A percentile compares a stretch with the other conserved stretches of the same genome.
Conservation (phyloP, 768 basidiomycete species). For the Xanthoconium purpureum region DNA sequence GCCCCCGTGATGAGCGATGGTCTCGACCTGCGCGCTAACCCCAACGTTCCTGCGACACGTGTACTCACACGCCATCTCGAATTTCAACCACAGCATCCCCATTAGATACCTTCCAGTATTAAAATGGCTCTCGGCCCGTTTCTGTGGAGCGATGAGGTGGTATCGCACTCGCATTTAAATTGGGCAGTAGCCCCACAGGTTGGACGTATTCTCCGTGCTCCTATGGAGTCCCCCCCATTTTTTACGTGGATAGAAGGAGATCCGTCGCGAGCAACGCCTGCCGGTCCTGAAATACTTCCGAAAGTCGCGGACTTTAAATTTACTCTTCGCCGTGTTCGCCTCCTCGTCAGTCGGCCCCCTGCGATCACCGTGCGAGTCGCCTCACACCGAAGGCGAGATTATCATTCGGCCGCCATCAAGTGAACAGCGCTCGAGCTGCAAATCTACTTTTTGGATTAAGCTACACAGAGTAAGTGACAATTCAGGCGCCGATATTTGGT, state of each 20-base stretch:
- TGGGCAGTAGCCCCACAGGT: neutral
- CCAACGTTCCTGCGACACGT: constrained; percentile 31
- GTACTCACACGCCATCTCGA: constrained; percentile 32
- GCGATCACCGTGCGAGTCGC: constrained; percentile 15
- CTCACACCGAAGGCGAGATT: constrained; percentile 3
- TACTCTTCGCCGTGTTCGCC: neutral
- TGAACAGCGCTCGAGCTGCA: constrained; percentile 8
- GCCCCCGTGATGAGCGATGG: neutral
- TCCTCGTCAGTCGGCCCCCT: neutral
- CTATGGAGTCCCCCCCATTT: neutral
- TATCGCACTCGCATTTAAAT: constrained; percentile 2
- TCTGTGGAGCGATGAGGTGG: constrained; percentile 13
- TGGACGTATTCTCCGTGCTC: constrained; percentile 5
- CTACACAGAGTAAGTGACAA: neutral
- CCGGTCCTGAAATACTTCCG: constrained; percentile 22
- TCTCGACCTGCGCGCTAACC: constrained; percentile 26
- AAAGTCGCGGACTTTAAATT: constrained; percentile 27
- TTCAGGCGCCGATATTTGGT: too few species aligned
- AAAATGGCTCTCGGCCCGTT: constrained; percentile 6
- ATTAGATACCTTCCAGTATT: constrained; percentile 7
- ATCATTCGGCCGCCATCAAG: constrained; percentile 10
- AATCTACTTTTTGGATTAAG: neutral
- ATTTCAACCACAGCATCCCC: constrained; percentile 29
- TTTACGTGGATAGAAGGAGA: constrained; percentile 19
- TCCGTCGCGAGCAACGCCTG: constrained; percentile 1